A percentile compares a stretch with the other conserved stretches of the same genome.
phyloP scores from a whole-genome alignment of 2,329 filamentous ascomycete genomes.

The Fusarium sublunatum region DNA sequence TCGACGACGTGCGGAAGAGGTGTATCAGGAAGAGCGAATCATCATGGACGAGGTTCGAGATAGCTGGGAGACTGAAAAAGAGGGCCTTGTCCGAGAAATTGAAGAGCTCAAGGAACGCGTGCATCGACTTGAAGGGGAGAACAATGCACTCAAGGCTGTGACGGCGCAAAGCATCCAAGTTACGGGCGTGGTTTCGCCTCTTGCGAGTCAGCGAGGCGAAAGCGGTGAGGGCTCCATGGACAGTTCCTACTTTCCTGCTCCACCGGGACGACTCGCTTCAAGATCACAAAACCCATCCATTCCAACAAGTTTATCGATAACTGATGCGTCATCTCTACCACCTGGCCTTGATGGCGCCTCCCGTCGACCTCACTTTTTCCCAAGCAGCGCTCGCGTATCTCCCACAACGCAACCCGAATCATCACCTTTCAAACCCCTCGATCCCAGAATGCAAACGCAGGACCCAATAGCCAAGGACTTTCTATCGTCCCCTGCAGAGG shows the following conservation, averaged over 20 bases:
- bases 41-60: slow-evolving; percentile 64
- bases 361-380: slow-evolving; percentile 51
- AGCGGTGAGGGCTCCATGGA: slow-evolving; percentile 43
- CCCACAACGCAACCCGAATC: slow-evolving; percentile 51
- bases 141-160: slow-evolving; percentile 49
- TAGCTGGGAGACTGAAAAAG: slow-evolving; percentile 60
- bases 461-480: slow-evolving; percentile 53
- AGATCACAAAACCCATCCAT: slow-evolving; percentile 31
- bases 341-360: slow-evolving; percentile 51
- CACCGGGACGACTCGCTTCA: slow-evolving; percentile 33
- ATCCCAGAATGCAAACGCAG: slow-evolving; percentile 58
- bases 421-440: slow-evolving; percentile 55
- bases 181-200: slow-evolving; percentile 48
- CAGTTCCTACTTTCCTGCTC: slow-evolving; percentile 39
- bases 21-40: slow-evolving; percentile 65
- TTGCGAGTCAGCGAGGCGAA: slow-evolving; percentile 44
- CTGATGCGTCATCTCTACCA: slow-evolving; percentile 46
- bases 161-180: slow-evolving; percentile 46
- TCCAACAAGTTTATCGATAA: slow-evolving; percentile 33
- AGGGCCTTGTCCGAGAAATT: slow-evolving; percentile 55
- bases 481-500: slow-evolving; percentile 49
- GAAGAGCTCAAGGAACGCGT: slow-evolving; percentile 55
- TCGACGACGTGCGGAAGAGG: slow-evolving; percentile 63
- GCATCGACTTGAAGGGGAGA: slow-evolving; percentile 53
- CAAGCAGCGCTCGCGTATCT: slow-evolving; percentile 50